Percentiles rank a stretch among this genome's conserved stretches.
Conservation (phyloP, 1,284 basidiomycete species). For the Tremellales sp. region DNA sequence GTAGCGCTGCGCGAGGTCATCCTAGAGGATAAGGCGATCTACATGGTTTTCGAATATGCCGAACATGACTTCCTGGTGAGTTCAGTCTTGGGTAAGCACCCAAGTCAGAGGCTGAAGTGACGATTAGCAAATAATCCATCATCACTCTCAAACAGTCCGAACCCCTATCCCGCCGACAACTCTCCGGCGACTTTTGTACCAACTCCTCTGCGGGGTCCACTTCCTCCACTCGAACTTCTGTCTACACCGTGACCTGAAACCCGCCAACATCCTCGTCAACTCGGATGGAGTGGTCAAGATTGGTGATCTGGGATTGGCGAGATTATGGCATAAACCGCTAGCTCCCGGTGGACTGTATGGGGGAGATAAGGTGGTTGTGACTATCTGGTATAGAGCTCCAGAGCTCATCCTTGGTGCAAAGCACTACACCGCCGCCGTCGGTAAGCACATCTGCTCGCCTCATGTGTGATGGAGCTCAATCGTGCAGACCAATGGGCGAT, state of each 20-base stretch:
- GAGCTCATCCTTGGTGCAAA: conserved; percentile 91
- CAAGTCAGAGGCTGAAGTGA: neutral
- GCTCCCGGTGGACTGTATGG: conserved; percentile 54
- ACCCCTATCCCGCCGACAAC: conserved; percentile 65
- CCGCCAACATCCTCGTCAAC: conserved; percentile 96
- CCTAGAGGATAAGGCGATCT: conserved; percentile 94
- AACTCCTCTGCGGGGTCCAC: conserved; percentile 90
- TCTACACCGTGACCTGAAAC: conserved; percentile 94
- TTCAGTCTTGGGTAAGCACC: conserved; percentile 9
- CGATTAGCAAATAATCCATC: conserved; percentile 92
- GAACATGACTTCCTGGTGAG: conserved; percentile 94
- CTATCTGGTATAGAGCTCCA: conserved; percentile 97
- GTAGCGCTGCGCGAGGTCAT: conserved; percentile 91
- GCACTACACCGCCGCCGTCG: conserved; percentile 91
- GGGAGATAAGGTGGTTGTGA: conserved; percentile 97
- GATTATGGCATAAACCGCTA: conserved; percentile 56
- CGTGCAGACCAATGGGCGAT: conserved; percentile 81
- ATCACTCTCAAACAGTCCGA: conserved; percentile 86
- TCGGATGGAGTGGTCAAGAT: conserved; percentile 90
- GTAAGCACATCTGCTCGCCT: conserved; percentile 33
- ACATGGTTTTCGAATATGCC: conserved; percentile 98
- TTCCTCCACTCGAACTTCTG: conserved; percentile 95
- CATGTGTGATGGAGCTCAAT: neutral
- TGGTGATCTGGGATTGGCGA: conserved; percentile 90
- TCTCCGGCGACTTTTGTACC: conserved; percentile 89